Percentiles rank a stretch among this genome's conserved stretches.
Evolutionary conservation across 306 rosid species (phyloP).

Genomic region (Sicyos baderoa): DNA sequence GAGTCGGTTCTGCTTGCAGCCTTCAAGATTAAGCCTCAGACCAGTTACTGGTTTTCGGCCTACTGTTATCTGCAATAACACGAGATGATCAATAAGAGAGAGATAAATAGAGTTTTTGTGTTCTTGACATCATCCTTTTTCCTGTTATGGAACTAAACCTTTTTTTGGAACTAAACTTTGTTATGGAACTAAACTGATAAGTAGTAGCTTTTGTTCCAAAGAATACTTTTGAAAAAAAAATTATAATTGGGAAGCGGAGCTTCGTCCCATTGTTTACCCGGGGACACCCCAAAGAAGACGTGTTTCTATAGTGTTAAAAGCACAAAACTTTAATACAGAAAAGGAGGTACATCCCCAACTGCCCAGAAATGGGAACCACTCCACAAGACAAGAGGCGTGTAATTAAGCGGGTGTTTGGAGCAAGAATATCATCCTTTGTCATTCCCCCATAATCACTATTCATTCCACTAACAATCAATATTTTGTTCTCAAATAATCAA

Average conservation of each 20-base stretch:
- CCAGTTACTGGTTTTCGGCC: slow-evolving; percentile 98
- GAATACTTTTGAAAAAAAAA: too few relatives aligned
- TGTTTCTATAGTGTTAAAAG: neutral
- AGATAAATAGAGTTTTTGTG: neutral
- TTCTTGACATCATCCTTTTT: neutral
- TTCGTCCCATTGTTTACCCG: too few relatives aligned
- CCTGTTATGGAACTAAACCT: neutral
- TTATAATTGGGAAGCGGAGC: too few relatives aligned
- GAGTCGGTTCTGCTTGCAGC: slow-evolving; percentile 76
- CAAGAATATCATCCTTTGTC: too few relatives aligned
- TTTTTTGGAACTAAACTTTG: too few relatives aligned
- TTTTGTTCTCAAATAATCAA: too few relatives aligned
- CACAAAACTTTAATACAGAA: neutral
- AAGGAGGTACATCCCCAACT: neutral
- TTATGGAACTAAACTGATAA: neutral
- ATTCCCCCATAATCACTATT: too few relatives aligned
- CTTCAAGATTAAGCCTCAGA: slow-evolving; percentile 79
- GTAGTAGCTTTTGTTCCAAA: too few relatives aligned
- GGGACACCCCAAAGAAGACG: neutral
- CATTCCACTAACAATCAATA: too few relatives aligned
- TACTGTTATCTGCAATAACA: slow-evolving; percentile 71
- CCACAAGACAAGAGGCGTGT: neutral
- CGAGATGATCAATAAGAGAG: neutral
- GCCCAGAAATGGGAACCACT: neutral
- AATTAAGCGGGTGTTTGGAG: neutral